These are phyloP conservation scores for Gliomastix tumulicola DNA, from an alignment of 2,329 filamentous ascomycete species.

Conservation along the genomic window DNA sequence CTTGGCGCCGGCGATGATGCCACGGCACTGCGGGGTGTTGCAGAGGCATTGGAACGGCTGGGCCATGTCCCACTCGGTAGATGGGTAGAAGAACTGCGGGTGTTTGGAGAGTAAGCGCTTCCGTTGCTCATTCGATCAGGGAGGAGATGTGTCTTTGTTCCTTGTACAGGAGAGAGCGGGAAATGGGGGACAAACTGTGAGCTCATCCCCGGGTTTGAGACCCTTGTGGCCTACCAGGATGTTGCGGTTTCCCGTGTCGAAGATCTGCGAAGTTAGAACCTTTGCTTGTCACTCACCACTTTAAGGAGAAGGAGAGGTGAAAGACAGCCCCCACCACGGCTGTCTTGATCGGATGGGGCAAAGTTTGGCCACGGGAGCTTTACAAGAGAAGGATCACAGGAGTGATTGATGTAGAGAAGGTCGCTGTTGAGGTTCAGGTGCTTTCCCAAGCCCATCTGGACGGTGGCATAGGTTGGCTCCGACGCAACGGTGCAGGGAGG, in stretches of 20 bases:
- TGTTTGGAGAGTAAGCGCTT: no score
- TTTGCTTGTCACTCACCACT: no score
- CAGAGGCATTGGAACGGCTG: conserved; percentile 65
- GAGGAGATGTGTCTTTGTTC: not conserved
- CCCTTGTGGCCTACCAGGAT: conserved; percentile 52
- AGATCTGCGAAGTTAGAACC: conserved; percentile 34
- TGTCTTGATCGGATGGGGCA: no score
- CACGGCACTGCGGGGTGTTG: conserved; percentile 47
- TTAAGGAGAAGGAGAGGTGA: no score
- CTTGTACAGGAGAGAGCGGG: no score
- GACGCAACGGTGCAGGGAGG: conserved; percentile 52
- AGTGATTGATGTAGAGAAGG: conserved; percentile 62
- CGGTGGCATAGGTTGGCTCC: conserved; percentile 55
- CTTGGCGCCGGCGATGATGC: conserved; percentile 55
- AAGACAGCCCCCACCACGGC: no score
- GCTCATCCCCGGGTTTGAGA: conserved; percentile 47
- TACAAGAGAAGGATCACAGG: conserved; percentile 58
- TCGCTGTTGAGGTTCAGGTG: conserved; percentile 61
- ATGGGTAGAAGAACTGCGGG: conserved; percentile 63
- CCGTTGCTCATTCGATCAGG: no score
- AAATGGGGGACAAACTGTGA: conserved; percentile 35
- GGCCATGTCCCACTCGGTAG: conserved; percentile 68
- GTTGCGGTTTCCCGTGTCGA: conserved; percentile 49
- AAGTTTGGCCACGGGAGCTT: no score
- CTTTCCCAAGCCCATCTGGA: conserved; percentile 47